phyloP scores from a whole-genome alignment of 2,329 filamentous ascomycete genomes.

The Calonectria honghensis region DNA sequence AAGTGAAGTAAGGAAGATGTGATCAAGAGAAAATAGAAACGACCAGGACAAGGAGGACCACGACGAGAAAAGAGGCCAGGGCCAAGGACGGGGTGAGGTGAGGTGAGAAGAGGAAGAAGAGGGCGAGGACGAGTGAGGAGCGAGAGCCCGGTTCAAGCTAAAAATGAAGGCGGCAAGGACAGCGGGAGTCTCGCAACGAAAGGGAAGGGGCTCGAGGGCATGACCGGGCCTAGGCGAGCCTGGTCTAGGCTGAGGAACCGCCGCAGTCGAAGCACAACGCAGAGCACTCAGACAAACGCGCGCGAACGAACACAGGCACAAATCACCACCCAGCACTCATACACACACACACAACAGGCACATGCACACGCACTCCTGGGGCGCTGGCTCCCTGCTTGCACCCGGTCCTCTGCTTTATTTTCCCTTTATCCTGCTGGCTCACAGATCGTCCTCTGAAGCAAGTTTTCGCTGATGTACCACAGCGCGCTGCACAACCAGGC shows the following conservation, averaged over 20 bases:
- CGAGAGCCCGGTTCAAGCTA: conserved; percentile 51
- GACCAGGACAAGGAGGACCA: conserved; percentile 40
- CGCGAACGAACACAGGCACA: conserved; percentile 30
- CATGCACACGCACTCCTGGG: background rate
- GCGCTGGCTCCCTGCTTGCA: background rate
- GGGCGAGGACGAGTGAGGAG: conserved; percentile 36
- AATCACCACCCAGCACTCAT: background rate
- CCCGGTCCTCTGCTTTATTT: background rate
- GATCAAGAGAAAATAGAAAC: conserved; percentile 38
- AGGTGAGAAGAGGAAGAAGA: conserved; percentile 41
- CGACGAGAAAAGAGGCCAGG: conserved; percentile 48
- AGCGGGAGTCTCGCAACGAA: conserved; percentile 42
- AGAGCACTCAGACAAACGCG: conserved; percentile 34
- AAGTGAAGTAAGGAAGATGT: conserved; percentile 35
- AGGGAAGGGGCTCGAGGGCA: conserved; percentile 47
- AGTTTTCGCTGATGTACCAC: background rate
- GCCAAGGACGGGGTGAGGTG: conserved; percentile 48
- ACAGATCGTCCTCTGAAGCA: background rate
- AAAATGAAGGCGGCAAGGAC: conserved; percentile 51
- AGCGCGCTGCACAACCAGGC: conserved; percentile 12
- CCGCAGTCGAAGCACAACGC: conserved; percentile 32
- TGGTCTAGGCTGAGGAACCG: conserved; percentile 42
- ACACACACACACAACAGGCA: background rate
- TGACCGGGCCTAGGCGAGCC: conserved; percentile 44
- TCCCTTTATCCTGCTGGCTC: background rate